Base-by-base conservation (phyloP, 2,329 filamentous ascomycete genomes). In the Fusarium globosum region DNA sequence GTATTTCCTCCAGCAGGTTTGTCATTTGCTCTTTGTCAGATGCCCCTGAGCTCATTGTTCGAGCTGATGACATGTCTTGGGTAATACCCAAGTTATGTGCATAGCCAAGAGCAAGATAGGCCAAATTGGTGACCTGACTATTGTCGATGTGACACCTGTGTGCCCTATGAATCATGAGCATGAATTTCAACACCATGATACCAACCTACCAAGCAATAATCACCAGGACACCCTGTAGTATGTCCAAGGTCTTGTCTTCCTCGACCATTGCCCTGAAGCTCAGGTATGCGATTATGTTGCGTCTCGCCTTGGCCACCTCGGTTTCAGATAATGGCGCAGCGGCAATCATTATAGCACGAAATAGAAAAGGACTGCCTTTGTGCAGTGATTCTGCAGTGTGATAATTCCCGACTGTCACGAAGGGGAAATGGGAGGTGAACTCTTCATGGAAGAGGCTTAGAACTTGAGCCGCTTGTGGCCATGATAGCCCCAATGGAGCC, bases 171-270 rank as follows among this genome's bases (percentile, higher is more conserved):
- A 9, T 2, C 9, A 11, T 73, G 23, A 69, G 36, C 8, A 52
- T 38, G 9, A 14, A 16, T 5, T 14, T 15, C 33, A 7, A n/a
- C 10, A 26, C 6, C 10, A 9, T 16, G 15, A 23, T 6, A n/a
- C 21, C 20, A 15, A 46, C 78, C 56, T 79, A 87, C 86, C 86
- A 88, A 28, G 84, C 81, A 61, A 87, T 78, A 45, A 82, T 81
- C 48, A 86, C 79, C 13, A 88, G 68, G 14, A 87, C 76, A 0
- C 85, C 86, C 73, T 87, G 85, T 3, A 88, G 79, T 7, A 86
- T 74, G 62, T 86, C 85, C 14, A 88, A 64, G 21, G 79, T 81
- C 38, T 79, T 79, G 43, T 86, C 81, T 23, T 82, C 82, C 65
- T 82, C 80, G 3, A 85, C 80, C 2, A 88, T 56, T 55, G 86